Percentiles rank a stretch among this genome's conserved stretches.
Conservation (phyloP, 129 eudicot genomes). For the Flaveria sonorensis region DNA sequence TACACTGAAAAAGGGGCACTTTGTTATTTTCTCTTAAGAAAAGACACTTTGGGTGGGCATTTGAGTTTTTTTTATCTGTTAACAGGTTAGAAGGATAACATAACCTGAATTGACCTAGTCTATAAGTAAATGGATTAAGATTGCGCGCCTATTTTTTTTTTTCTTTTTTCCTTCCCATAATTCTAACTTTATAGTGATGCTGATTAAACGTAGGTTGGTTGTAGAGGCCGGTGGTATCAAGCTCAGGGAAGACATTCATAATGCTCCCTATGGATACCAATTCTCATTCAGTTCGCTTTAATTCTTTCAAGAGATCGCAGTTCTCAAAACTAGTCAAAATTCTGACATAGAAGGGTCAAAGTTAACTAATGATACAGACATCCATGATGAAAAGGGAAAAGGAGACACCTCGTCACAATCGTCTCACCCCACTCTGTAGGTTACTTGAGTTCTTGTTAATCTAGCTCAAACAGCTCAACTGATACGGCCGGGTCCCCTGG, state of each 20-base stretch:
- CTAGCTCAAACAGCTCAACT: constrained; percentile 68
- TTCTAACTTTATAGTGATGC: constrained; percentile 18
- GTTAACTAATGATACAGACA: constrained; percentile 35
- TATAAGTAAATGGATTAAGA: not conserved
- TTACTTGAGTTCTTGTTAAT: constrained; percentile 86
- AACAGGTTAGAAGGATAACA: not conserved
- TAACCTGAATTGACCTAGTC: not conserved
- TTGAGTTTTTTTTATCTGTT: not conserved
- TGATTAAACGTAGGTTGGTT: constrained; percentile 40
- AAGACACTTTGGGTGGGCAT: not conserved
- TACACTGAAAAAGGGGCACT: not conserved
- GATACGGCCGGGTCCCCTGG: constrained; percentile 43
- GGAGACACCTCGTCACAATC: constrained; percentile 41
- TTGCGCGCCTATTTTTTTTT: not conserved
- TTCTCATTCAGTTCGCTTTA: constrained; percentile 88
- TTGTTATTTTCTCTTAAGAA: not conserved
- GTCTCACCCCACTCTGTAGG: constrained; percentile 84
- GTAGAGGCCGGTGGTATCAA: constrained; percentile 90
- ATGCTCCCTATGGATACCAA: constrained; percentile 97
- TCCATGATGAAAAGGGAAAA: constrained; percentile 39
- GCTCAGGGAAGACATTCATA: constrained; percentile 96
- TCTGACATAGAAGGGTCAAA: constrained; percentile 40
- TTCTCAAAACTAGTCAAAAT: constrained; percentile 38
- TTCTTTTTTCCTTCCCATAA: not conserved
- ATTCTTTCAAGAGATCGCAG: constrained; percentile 57